A percentile compares a stretch with the other conserved stretches of the same genome.
Conservation (phyloP, 1,284 basidiomycete genomes). For the Boletus mariae region DNA sequence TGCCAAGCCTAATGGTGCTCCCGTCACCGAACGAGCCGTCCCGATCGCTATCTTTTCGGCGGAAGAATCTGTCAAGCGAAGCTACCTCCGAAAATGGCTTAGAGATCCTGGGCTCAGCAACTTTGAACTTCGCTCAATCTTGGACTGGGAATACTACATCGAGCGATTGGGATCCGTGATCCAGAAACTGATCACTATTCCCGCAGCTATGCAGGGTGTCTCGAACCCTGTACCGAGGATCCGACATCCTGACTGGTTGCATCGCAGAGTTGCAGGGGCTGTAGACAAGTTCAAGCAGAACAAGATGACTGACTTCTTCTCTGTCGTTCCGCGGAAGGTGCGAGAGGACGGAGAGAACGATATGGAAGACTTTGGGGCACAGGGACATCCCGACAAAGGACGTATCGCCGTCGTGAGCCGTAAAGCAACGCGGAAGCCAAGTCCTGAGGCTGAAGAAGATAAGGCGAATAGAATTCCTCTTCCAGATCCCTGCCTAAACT, state of each 20-base stretch:
- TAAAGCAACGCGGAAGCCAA: constrained; percentile 40
- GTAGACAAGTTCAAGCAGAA: constrained; percentile 98
- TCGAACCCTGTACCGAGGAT: constrained; percentile 95
- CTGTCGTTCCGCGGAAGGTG: constrained; percentile 27
- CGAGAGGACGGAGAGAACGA: constrained; percentile 42
- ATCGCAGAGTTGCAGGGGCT: constrained; percentile 82
- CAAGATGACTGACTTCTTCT: constrained; percentile 95
- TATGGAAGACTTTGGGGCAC: constrained; percentile 64
- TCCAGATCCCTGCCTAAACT: constrained; percentile 64
- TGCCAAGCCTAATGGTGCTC: constrained; percentile 87
- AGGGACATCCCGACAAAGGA: constrained; percentile 32
- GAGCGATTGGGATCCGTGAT: constrained; percentile 97
- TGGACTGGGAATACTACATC: constrained; percentile 99
- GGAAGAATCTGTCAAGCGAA: constrained; percentile 85
- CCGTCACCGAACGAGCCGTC: constrained; percentile 95
- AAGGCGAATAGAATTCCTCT: constrained; percentile 33
- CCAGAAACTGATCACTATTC: constrained; percentile 99
- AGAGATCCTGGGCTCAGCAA: constrained; percentile 87
- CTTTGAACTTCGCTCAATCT: constrained; percentile 91
- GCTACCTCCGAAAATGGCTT: constrained; percentile 94
- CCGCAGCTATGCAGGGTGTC: constrained; percentile 97
- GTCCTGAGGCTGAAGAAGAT: constrained; percentile 40
- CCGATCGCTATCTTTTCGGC: constrained; percentile 99
- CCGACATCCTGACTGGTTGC: constrained; percentile 96
- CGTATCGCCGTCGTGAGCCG: constrained; percentile 57